These are phyloP conservation scores for Didymellaceae sp. DNA, from an alignment of 2,329 filamentous ascomycete genomes.

Conservation along the genomic window DNA sequence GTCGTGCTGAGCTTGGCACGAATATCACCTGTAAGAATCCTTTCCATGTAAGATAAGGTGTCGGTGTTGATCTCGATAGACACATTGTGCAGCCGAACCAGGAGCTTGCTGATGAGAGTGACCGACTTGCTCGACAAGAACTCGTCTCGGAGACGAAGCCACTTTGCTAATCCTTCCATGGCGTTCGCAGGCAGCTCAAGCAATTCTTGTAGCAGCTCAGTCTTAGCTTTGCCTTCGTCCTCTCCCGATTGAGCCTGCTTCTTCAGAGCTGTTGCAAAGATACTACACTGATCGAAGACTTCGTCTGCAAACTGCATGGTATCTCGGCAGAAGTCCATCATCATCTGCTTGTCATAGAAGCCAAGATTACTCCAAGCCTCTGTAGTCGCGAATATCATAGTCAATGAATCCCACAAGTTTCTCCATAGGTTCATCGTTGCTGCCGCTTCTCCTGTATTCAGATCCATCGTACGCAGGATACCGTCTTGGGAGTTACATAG, in stretches of 20 bases:
- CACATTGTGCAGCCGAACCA: slow-evolving; percentile 79
- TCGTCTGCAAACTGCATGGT: slow-evolving; percentile 92
- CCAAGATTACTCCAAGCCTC: slow-evolving; percentile 78
- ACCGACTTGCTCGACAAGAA: slow-evolving; percentile 86
- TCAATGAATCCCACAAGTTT: slow-evolving; percentile 80
- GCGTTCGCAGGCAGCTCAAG: slow-evolving; percentile 70
- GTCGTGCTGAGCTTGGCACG: slow-evolving; percentile 81
- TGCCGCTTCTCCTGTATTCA: slow-evolving; percentile 67
- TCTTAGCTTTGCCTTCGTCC: slow-evolving; percentile 44
- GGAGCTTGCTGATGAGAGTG: slow-evolving; percentile 80
- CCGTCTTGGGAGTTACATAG: slow-evolving; percentile 69
- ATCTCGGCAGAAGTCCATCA: slow-evolving; percentile 94
- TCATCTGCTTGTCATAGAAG: slow-evolving; percentile 71
- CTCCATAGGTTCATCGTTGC: slow-evolving; percentile 82
- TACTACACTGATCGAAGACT: slow-evolving; percentile 82
- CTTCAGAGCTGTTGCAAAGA: slow-evolving; percentile 75
- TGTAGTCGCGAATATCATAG: slow-evolving; percentile 80
- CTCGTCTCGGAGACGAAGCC: slow-evolving; percentile 87
- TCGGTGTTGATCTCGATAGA: slow-evolving; percentile 71
- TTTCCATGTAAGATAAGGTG: slow-evolving; percentile 67
- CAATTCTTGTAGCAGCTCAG: slow-evolving; percentile 58
- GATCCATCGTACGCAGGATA: slow-evolving; percentile 63
- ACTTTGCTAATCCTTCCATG: slow-evolving; percentile 76
- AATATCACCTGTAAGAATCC: slow-evolving; percentile 68
- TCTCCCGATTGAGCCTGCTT: slow-evolving; percentile 43